Evolutionary conservation across 2,329 filamentous ascomycete species (phyloP).

Genomic region (Trichoderma sp.): DNA sequence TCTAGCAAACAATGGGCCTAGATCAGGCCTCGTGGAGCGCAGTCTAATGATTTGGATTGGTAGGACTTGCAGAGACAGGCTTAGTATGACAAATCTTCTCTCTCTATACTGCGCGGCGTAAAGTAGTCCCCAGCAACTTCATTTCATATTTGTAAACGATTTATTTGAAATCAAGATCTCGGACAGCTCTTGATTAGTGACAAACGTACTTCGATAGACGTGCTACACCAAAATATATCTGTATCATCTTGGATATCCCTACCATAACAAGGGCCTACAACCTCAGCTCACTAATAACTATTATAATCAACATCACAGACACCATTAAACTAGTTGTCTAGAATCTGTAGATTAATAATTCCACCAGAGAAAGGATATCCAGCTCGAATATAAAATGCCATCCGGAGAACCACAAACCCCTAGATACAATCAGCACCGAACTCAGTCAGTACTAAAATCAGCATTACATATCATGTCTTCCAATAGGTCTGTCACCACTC

Average conservation of each 20-base stretch:
- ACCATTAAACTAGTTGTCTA: fast-evolving
- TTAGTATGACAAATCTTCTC: background rate
- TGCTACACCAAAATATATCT: background rate
- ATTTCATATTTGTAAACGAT: background rate
- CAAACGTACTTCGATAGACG: fast-evolving
- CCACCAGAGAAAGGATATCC: background rate
- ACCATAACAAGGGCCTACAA: background rate
- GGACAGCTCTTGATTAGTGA: background rate
- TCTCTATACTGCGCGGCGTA: background rate
- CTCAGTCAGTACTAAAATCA: background rate
- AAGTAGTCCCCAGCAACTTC: background rate
- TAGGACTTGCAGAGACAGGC: background rate
- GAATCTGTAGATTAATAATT: background rate
- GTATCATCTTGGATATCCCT: background rate
- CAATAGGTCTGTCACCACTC: background rate
- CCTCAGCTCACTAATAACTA: background rate
- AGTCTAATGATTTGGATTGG: background rate
- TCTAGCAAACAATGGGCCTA: background rate
- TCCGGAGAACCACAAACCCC: background rate
- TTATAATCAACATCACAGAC: background rate
- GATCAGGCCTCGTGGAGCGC: background rate
- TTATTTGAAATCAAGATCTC: background rate
- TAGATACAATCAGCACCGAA: background rate
- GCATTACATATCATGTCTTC: background rate
- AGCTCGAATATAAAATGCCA: background rate